A percentile compares a stretch with the other conserved stretches of the same genome.
phyloP scores from a whole-genome alignment of 2,329 filamentous ascomycete genomes.

The Colletotrichum acutatum region DNA sequence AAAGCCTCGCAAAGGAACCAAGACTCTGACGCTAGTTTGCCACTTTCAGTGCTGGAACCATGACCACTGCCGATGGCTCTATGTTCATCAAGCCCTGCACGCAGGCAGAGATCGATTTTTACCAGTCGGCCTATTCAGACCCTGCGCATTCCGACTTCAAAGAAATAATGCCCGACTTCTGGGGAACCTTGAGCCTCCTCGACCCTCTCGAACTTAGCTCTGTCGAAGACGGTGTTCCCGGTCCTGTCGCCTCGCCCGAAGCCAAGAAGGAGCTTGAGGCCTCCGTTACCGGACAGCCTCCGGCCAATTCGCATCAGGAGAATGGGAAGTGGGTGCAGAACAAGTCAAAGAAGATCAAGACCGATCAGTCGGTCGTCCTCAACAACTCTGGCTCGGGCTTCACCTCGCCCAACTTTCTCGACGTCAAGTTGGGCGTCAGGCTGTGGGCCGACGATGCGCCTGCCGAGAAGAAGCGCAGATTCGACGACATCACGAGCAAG shows the following conservation, averaged over 20 bases:
- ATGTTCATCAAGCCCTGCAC: slow-evolving; percentile 97
- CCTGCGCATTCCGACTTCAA: slow-evolving; percentile 75
- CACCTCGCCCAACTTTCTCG: slow-evolving; percentile 86
- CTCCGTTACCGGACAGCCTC: slow-evolving; percentile 46
- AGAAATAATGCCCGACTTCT: slow-evolving; percentile 84
- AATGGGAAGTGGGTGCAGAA: slow-evolving; percentile 58
- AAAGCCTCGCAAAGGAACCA: neutral
- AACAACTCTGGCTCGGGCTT: slow-evolving; percentile 88
- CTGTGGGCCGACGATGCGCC: slow-evolving; percentile 84
- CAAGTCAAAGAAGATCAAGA: slow-evolving; percentile 72
- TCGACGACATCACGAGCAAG: slow-evolving; percentile 67
- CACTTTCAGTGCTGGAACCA: slow-evolving; percentile 80
- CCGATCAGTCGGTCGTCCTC: slow-evolving; percentile 83
- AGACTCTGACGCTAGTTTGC: slow-evolving; percentile 20
- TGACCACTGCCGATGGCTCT: slow-evolving; percentile 84
- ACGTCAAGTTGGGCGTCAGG: slow-evolving; percentile 88
- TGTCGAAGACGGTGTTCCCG: slow-evolving; percentile 60
- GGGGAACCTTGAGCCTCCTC: slow-evolving; percentile 81
- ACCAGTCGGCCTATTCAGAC: slow-evolving; percentile 74
- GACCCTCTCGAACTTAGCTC: slow-evolving; percentile 58
- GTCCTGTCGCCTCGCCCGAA: slow-evolving; percentile 52
- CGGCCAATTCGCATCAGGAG: slow-evolving; percentile 21
- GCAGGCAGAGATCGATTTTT: slow-evolving; percentile 86
- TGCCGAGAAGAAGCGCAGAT: slow-evolving; percentile 67
- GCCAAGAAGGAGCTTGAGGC: slow-evolving; percentile 48